A percentile compares a stretch with the other conserved stretches of the same genome.
These are phyloP conservation scores for Gillenia trifoliata DNA, from an alignment of 306 rosid genomes.

Conservation along the genomic window DNA sequence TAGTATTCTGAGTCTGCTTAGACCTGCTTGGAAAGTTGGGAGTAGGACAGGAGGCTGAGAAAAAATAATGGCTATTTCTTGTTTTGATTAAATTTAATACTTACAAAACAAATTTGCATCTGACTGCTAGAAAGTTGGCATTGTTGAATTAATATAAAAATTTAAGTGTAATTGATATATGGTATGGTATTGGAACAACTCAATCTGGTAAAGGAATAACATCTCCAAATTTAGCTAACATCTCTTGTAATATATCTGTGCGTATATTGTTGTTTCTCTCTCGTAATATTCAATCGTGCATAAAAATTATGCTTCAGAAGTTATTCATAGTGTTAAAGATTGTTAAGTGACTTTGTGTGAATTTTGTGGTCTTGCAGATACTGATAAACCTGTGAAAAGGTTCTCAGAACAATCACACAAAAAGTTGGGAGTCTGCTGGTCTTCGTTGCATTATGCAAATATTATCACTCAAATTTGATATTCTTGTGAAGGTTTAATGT, in stretches of 20 bases:
- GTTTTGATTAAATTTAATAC: not conserved
- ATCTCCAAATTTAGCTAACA: not conserved
- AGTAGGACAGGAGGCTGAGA: not conserved
- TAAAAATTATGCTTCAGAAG: too few relatives aligned
- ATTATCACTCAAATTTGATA: too few relatives aligned
- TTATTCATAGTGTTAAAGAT: too few relatives aligned
- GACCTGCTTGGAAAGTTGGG: not conserved
- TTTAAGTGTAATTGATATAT: not conserved
- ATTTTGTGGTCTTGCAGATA: too few relatives aligned
- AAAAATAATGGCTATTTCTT: not conserved
- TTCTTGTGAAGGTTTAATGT: too few relatives aligned
- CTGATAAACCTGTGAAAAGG: too few relatives aligned
- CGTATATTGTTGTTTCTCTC: too few relatives aligned
- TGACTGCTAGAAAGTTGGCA: not conserved
- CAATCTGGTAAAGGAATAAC: not conserved
- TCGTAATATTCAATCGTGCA: too few relatives aligned
- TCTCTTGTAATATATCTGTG: not conserved
- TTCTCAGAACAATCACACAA: too few relatives aligned
- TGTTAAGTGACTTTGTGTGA: too few relatives aligned
- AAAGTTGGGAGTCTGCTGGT: too few relatives aligned
- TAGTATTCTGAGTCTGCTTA: constrained; percentile 12
- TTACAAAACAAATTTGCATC: not conserved
- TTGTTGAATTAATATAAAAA: not conserved
- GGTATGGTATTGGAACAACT: not conserved
- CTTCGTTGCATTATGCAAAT: too few relatives aligned